These are phyloP conservation scores for Lyophyllum semitale DNA, from an alignment of 768 basidiomycete species.

Conservation along the genomic window DNA sequence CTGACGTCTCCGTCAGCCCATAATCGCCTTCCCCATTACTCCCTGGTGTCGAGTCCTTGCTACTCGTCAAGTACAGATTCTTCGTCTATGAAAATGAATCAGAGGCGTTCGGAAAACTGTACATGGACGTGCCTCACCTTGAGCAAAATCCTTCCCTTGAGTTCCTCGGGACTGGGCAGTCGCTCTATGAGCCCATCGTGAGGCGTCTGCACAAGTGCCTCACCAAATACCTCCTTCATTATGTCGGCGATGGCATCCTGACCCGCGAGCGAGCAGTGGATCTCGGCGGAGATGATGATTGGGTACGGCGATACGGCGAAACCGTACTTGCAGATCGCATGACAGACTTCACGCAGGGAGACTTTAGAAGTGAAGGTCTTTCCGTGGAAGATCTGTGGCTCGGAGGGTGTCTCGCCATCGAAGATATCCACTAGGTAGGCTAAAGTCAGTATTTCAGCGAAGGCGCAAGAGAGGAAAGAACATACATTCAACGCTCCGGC, in stretches of 20 bases:
- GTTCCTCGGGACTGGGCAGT: conserved; percentile 86
- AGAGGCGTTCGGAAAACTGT: background rate
- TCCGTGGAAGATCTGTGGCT: conserved; percentile 92
- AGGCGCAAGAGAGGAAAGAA: conserved; percentile 11
- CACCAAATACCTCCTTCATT: conserved; percentile 49
- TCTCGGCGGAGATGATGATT: conserved; percentile 95
- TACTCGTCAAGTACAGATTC: conserved; percentile 57
- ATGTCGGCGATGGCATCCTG: conserved; percentile 52
- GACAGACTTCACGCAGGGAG: conserved; percentile 78
- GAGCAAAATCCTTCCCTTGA: conserved; percentile 79
- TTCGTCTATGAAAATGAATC: conserved; percentile 55
- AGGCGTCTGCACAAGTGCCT: conserved; percentile 33
- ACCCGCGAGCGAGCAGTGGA: conserved; percentile 76
- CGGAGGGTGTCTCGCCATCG: conserved; percentile 67
- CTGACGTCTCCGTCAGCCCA: conserved; percentile 20
- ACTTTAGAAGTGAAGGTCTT: conserved; percentile 90
- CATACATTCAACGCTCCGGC: conserved; percentile 90
- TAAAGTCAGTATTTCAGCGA: conserved; percentile 14
- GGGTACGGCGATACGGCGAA: conserved; percentile 95
- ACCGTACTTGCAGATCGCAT: conserved; percentile 88
- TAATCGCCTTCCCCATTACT: conserved; percentile 19
- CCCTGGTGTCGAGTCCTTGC: conserved; percentile 15
- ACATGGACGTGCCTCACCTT: conserved; percentile 52
- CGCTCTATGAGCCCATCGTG: conserved; percentile 46
- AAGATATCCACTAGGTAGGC: conserved; percentile 80